Conservation (phyloP, 129 eudicot genomes). For the Arctium minus region DNA sequence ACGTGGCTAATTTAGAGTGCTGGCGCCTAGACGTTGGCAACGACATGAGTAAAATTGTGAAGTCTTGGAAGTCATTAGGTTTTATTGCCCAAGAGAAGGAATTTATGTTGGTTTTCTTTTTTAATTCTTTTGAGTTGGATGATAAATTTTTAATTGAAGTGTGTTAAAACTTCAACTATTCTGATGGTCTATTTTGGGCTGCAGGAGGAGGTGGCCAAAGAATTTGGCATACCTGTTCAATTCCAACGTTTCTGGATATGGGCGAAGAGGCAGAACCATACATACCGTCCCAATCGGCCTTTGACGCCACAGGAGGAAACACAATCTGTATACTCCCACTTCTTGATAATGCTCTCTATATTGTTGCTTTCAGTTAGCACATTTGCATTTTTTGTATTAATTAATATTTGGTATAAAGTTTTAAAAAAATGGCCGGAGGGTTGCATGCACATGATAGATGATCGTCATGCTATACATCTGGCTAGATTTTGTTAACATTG, state of each 20-base stretch:
- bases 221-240: constrained; percentile 81
- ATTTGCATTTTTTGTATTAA: neutral
- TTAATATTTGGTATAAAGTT: neutral
- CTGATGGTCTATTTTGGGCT: constrained; percentile 10
- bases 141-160: neutral
- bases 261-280: constrained; percentile 95
- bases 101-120: neutral
- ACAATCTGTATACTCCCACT: constrained; percentile 50
- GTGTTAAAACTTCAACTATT: neutral
- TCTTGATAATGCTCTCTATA: neutral
- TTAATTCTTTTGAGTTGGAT: neutral
- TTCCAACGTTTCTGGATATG: constrained; percentile 90
- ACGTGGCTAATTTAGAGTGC: neutral
- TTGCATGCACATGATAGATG: constrained; percentile 11
- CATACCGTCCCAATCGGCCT: constrained; percentile 95
- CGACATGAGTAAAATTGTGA: neutral
- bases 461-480: neutral
- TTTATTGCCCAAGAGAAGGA: neutral
- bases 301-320: constrained; percentile 78
- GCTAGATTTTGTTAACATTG: neutral
- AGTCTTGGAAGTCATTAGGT: neutral
- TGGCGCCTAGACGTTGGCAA: neutral
- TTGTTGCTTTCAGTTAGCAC: neutral
- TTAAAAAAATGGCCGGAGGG: neutral
- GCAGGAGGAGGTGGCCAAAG: constrained; percentile 98